Evolutionary conservation across 106 monocot species (phyloP).

Genomic region (Ottelia alismoides): DNA sequence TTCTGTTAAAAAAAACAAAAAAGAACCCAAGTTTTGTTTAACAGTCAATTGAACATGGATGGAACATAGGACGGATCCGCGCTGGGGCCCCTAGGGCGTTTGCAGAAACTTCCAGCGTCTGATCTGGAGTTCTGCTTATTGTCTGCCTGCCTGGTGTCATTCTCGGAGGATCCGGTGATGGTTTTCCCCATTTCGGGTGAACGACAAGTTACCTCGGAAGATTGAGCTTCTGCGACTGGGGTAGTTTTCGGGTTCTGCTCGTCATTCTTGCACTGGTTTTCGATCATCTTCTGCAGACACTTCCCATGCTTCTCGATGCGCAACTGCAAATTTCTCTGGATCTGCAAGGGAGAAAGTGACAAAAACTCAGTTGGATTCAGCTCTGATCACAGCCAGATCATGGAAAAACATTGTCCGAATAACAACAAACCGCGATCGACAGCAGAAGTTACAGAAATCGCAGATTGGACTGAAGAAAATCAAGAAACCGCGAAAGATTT

Average conservation of each 20-base stretch:
- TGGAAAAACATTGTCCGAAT: too few relatives aligned
- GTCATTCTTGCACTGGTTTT: conserved; percentile 8
- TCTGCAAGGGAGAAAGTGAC: background rate
- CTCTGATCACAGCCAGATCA: background rate
- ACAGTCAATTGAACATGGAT: too few relatives aligned
- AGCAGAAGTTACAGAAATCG: background rate
- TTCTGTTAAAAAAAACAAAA: too few relatives aligned
- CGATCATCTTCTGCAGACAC: conserved; percentile 16
- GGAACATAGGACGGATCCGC: too few relatives aligned
- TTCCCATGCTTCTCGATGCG: conserved; percentile 16
- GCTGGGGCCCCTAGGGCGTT: too few relatives aligned
- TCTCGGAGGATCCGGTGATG: too few relatives aligned
- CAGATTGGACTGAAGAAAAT: background rate
- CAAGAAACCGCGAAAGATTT: background rate
- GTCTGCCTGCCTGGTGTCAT: too few relatives aligned
- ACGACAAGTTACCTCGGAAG: background rate
- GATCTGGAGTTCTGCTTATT: too few relatives aligned
- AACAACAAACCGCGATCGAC: too few relatives aligned
- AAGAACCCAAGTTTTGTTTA: too few relatives aligned
- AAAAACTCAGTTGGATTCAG: background rate
- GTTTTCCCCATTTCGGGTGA: too few relatives aligned
- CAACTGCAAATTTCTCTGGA: conserved; percentile 18
- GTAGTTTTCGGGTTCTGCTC: background rate
- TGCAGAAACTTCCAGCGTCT: too few relatives aligned
- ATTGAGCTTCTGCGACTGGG: background rate